Base-by-base conservation (phyloP, 208 protist species). In the Acanthamoeba castellanii region DNA sequence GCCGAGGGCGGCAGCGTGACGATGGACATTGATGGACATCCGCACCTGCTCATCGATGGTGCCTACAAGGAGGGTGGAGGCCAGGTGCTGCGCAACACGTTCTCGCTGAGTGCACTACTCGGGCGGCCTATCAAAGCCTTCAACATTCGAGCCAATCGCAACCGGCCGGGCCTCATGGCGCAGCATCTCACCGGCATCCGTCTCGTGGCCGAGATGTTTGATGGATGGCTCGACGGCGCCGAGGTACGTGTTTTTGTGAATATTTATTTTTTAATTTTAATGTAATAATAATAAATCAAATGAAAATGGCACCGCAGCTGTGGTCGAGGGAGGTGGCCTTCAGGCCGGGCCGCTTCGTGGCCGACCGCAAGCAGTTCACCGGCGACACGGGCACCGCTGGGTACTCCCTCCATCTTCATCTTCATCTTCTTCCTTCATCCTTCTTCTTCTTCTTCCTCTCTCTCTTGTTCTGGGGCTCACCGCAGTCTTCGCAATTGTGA, bases 181-280 rank as follows among this genome's bases (percentile, higher is more conserved):
- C 96, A 97, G 87, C 96, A 97, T 76, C 59, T 95, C 42, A 47
- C 91, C 25, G 96, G 96, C 76, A 88, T 97, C 25, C 85, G 95
- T 22, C 93, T 97, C 34, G 90, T 97, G 22, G 13, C 64, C 27
- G 32, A 90, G 27, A 50, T 97, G 76, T 97, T 70, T 47, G 66
- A 89, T 22, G 96, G 78, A 13, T 34, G 91, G 70, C 30, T 94
- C 14, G 70, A 1, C 32, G 95, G 95, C 47, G 47, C 47, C 18
- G 85, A 30, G 18, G 32, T 92, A 66, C 52, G 81, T 92, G 57
- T 42, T 93, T 82, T 76, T 42, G 1, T 42, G n/a, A n/a, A n/a
- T n/a, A n/a, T 76, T 47, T 42, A 37, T 76, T 9, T 76, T 76
- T 76, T 47, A 13, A 37, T n/a, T 7, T 27, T 74, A 2, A 74